Conservation (phyloP, 2,329 filamentous ascomycete genomes). For the Neonectria coccinea region DNA sequence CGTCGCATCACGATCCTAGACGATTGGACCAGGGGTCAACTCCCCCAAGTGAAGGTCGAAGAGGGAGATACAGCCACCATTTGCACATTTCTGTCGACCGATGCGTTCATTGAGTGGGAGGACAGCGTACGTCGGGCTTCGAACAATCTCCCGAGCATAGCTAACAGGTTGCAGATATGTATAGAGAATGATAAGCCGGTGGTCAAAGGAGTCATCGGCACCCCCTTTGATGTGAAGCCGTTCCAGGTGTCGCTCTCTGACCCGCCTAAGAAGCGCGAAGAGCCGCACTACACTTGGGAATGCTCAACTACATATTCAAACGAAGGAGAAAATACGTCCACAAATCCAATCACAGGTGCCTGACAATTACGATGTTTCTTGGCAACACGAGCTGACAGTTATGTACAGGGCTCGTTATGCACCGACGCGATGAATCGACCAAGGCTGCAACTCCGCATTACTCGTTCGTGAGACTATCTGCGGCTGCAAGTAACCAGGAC, state of each 20-base stretch:
- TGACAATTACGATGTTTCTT: not conserved
- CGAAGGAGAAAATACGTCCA: constrained; percentile 49
- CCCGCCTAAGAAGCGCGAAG: constrained; percentile 33
- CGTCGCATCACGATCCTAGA: constrained; percentile 59
- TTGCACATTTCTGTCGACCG: constrained; percentile 62
- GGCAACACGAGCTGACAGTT: constrained; percentile 16
- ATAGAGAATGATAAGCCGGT: constrained; percentile 51
- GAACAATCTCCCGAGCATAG: accelerated
- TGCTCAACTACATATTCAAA: constrained; percentile 62
- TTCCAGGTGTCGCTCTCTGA: constrained; percentile 62
- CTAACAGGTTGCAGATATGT: constrained; percentile 55
- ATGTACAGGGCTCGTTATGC: constrained; percentile 59
- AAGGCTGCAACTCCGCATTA: constrained; percentile 57
- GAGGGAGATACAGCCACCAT: constrained; percentile 58
- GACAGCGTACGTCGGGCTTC: constrained; percentile 54
- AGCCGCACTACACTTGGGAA: constrained; percentile 55
- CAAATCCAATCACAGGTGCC: constrained; percentile 41
- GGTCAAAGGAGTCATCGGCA: constrained; percentile 66
- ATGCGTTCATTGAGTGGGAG: constrained; percentile 69
- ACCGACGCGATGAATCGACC: constrained; percentile 43
- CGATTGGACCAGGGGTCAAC: constrained; percentile 50
- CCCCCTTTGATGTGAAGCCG: constrained; percentile 61
- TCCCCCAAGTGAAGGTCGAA: constrained; percentile 55
- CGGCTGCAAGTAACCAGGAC: constrained; percentile 61
- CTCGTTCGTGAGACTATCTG: constrained; percentile 65